phyloP scores from a whole-genome alignment of 768 basidiomycete genomes.

The Rhizopogon vulgaris region DNA sequence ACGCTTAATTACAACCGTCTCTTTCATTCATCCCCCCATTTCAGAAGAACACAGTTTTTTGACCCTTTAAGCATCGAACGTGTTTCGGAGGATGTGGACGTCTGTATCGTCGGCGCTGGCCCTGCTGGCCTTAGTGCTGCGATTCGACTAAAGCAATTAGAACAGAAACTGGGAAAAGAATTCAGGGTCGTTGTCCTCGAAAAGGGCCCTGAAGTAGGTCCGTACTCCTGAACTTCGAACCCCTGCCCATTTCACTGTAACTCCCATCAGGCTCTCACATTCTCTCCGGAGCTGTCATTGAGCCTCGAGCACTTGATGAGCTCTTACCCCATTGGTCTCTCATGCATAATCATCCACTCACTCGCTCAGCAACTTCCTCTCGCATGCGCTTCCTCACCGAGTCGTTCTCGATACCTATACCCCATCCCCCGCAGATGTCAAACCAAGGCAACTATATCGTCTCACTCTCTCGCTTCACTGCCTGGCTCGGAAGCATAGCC shows the following conservation, averaged over 20 bases:
- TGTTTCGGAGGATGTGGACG: constrained; percentile 88
- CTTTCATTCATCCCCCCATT: constrained; percentile 20
- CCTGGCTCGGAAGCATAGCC: constrained; percentile 85
- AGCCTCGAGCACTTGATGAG: constrained; percentile 86
- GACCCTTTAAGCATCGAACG: constrained; percentile 67
- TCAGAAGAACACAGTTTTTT: constrained; percentile 31
- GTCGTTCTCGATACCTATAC: constrained; percentile 68
- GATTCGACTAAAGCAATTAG: constrained; percentile 91
- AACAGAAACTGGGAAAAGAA: constrained; percentile 70
- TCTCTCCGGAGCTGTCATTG: constrained; percentile 92
- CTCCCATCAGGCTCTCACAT: constrained; percentile 77
- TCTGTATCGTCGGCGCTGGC: constrained; percentile 94
- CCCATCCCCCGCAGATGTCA: constrained; percentile 95
- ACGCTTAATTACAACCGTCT: background rate
- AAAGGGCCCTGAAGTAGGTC: constrained; percentile 90
- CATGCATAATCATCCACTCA: constrained; percentile 66
- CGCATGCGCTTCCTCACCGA: constrained; percentile 83
- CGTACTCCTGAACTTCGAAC: constrained; percentile 23
- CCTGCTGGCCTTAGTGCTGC: constrained; percentile 96
- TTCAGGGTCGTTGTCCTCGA: constrained; percentile 91
- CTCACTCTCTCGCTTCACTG: constrained; percentile 81
- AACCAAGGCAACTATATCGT: constrained; percentile 93
- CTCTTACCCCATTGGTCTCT: constrained; percentile 82
- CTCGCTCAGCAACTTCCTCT: constrained; percentile 70
- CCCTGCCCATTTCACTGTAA: background rate